Base-by-base conservation (phyloP, 768 basidiomycete genomes). In the Serendipita vermifera region DNA sequence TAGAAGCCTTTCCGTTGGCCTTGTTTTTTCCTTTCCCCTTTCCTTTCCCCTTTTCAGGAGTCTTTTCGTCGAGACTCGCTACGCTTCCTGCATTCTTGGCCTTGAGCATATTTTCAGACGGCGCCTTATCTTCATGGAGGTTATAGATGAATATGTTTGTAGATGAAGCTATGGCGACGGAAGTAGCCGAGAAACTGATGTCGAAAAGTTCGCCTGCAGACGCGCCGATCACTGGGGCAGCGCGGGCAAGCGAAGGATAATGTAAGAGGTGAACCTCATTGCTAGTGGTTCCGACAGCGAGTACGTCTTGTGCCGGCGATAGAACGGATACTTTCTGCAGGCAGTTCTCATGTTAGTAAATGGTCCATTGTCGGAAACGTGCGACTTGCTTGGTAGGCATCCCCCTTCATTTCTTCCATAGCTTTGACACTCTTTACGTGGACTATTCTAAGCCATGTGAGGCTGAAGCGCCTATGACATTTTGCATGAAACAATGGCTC, bases 311-410 rank as follows among this genome's bases (percentile, higher is more conserved):
- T 61, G 83, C 75, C 4, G 82, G 81, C 36, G 91, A 91, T 56
- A 97, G 71, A 1, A 80, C 76, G 1, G 91, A 92, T 22, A 92
- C 83, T 81, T 88, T 93, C 93, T 96, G 65, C 55, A n/a, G 2
- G n/a, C n/a, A 9, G 58, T 58, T 51, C 32, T 35, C n/a, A 22
- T 24, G 41, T 26, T 3, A 7, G 9, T 14, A 4, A 17, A 33
- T 38, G 14, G 26, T 9, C 24, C 40, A n/a, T 27, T 17, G 43
- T 15, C 11, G 38, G 31, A 11, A 22, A 14, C 7, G 2, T 5
- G 38, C n/a, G 6, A 14, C 11, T n/a, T n/a, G 66, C 72, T 73
- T 97, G 93, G 64, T 83, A 97, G 62, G 90, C 86, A 35, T 92
- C 88, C 2, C 71, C 62, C 61, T 81, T 81, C 11, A 68, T 72